Conservation (phyloP, 2,329 filamentous ascomycete species). For the Lasiodiplodia citricola region DNA sequence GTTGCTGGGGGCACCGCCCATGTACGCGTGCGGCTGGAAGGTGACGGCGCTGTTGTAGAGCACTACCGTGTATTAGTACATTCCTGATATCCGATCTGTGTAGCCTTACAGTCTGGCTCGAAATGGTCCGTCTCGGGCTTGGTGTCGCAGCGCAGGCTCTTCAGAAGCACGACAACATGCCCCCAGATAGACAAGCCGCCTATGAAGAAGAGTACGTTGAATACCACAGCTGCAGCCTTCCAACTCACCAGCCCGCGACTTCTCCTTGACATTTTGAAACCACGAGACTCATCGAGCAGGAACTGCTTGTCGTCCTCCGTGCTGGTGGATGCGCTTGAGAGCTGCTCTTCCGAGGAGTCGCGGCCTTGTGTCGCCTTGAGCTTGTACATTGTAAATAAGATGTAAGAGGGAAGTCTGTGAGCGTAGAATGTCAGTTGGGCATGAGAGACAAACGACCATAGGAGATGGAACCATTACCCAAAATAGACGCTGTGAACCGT, state of each 20-base stretch:
- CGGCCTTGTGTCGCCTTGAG: neutral
- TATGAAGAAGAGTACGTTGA: neutral
- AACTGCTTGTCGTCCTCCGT: conserved; percentile 3
- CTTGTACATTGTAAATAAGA: neutral
- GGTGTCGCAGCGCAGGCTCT: neutral
- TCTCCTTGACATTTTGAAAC: neutral
- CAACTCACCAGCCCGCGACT: neutral
- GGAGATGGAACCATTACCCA: neutral
- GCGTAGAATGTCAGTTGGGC: neutral
- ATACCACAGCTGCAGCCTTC: neutral
- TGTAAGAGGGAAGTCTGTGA: neutral
- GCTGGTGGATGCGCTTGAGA: neutral
- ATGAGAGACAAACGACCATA: neutral
- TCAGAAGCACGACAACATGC: neutral
- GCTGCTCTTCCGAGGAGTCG: neutral
- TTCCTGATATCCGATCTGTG: neutral
- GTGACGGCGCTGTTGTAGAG: neutral
- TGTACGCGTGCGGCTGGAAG: conserved; percentile 16
- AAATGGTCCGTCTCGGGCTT: neutral
- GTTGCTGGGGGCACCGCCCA: neutral
- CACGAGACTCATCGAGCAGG: neutral
- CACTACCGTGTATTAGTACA: neutral
- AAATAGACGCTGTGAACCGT: neutral
- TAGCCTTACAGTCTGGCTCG: conserved; percentile 1
- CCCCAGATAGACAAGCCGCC: conserved; percentile 9